Evolutionary conservation across 2,329 filamentous ascomycete genomes (phyloP).

Genomic region (Aspergillus awamori): DNA sequence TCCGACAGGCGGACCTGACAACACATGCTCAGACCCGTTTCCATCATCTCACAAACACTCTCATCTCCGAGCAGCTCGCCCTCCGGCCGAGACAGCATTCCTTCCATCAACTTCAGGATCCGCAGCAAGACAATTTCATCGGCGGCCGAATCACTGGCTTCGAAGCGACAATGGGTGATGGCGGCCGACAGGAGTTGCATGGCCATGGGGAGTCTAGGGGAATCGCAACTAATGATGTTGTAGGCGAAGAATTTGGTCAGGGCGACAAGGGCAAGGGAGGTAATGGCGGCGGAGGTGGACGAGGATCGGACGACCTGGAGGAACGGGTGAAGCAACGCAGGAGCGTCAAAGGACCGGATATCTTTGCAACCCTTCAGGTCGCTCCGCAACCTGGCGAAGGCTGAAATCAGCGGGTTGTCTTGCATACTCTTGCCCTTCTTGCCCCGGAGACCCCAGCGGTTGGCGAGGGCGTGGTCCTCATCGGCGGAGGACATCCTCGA

Average conservation of each 20-base stretch:
- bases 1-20: slow-evolving; percentile 91
- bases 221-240: slow-evolving; percentile 80
- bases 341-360: slow-evolving; percentile 85
- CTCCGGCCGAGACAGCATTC: slow-evolving; percentile 92
- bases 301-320: slow-evolving; percentile 95
- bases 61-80: slow-evolving; percentile 95
- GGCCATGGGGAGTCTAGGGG: slow-evolving; percentile 83
- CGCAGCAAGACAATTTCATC: slow-evolving; percentile 94
- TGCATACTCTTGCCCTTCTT: slow-evolving; percentile 97
- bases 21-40: slow-evolving; percentile 94
- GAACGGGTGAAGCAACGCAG: slow-evolving; percentile 87
- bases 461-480: slow-evolving; percentile 61
- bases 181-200: slow-evolving; percentile 95
- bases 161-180: slow-evolving; percentile 96
- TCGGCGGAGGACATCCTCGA: slow-evolving; percentile 33
- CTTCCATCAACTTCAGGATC: slow-evolving; percentile 96
- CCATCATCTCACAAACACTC: slow-evolving; percentile 99
- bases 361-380: slow-evolving; percentile 90
- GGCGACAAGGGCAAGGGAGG: slow-evolving; percentile 87
- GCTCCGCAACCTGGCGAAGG: slow-evolving; percentile 84
- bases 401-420: slow-evolving; percentile 94
- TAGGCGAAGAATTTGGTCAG: slow-evolving; percentile 97
- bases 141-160: slow-evolving; percentile 90
- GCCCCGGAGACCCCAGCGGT: slow-evolving; percentile 88
- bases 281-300: slow-evolving; percentile 93